Conservation (phyloP, 2,329 filamentous ascomycete genomes). For the Tolypocladium capitatum region DNA sequence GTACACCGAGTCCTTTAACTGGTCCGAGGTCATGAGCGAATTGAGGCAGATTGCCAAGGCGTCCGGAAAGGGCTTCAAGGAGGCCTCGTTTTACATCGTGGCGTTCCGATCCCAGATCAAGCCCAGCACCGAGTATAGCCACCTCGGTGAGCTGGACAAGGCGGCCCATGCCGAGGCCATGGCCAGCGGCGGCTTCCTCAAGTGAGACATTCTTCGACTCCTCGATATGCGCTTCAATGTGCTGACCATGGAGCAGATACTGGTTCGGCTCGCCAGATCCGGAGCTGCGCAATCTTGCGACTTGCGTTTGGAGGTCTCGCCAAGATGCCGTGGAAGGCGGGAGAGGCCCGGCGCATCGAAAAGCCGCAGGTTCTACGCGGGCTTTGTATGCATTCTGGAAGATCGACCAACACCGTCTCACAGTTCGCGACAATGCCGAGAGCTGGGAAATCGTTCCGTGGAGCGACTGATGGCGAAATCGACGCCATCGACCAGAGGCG, state of each 20-base stretch:
- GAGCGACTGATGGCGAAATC: constrained; percentile 16
- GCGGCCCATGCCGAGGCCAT: constrained; percentile 71
- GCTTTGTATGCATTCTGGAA: constrained; percentile 53
- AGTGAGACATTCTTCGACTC: constrained; percentile 31
- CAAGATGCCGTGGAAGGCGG: constrained; percentile 48
- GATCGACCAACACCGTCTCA: constrained; percentile 58
- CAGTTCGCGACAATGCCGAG: constrained; percentile 50
- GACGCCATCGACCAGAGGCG: background rate
- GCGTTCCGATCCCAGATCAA: constrained; percentile 67
- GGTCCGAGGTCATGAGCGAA: constrained; percentile 46
- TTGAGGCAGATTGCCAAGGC: constrained; percentile 37
- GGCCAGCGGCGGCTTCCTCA: constrained; percentile 66
- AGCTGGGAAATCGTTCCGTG: constrained; percentile 53
- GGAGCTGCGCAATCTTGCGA: constrained; percentile 66
- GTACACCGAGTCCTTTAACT: constrained; percentile 69
- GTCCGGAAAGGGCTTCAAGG: constrained; percentile 39
- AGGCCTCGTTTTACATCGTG: constrained; percentile 66
- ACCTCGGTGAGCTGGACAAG: constrained; percentile 62
- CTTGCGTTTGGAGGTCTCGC: constrained; percentile 53
- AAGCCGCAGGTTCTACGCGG: constrained; percentile 53
- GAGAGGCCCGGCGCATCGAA: constrained; percentile 42
- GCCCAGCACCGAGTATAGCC: constrained; percentile 49
- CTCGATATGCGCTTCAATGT: background rate
- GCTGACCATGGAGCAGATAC: constrained; percentile 40
- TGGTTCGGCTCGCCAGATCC: constrained; percentile 72